Evolutionary conservation across 768 basidiomycete species (phyloP), one percentile per base, ranked within the genome.

Genomic region (Kwoniella sp.): DNA sequence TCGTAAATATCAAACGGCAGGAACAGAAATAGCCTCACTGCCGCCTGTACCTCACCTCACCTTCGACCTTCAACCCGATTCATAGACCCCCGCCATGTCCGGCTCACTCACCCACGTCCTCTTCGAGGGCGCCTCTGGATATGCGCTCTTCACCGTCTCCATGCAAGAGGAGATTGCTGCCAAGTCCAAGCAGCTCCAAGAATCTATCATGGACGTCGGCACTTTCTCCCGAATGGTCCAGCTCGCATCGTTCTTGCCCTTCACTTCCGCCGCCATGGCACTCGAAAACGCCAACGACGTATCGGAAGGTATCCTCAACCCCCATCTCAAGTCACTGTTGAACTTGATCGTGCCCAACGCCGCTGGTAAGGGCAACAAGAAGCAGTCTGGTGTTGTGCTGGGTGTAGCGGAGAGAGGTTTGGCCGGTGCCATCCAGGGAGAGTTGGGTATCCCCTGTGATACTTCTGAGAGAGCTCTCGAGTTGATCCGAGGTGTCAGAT

Each of bases 281-380:
- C 83, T 98, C 70, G 92, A 97, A 82, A 97, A 96, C 71, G 88
- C 89, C 55, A 97, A 97, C 77, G 95, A 97, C 81, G 81, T 98
- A 17, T 96, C 94, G 10, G 94, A 97, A 84, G 92, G 95, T 92
- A 65, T 75, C 26, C 82, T 26, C 1, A 72, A 74, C 58, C 60
- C 60, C 15, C 73, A 74, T 49, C 60, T 77, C 13, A 66, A 68
- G 36, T 64, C 58, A 19, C 44, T 74, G 48, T 58, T 74, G 30
- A 71, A 72, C 61, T 44, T 77, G 13, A 69, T 77, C 55, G 63
- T 77, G 13, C 73, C 76, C 4, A 56, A 54, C n/a, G 47, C 54
- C 36, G 64, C 67, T 12, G 76, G 71, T 0, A 73, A 76, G 64
- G 62, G 60, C 25, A 73, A 71, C 65, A 71, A 72, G 62, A 67